Conservation (phyloP, 805 yeast genomes). For the Sugiyamaella americana region DNA sequence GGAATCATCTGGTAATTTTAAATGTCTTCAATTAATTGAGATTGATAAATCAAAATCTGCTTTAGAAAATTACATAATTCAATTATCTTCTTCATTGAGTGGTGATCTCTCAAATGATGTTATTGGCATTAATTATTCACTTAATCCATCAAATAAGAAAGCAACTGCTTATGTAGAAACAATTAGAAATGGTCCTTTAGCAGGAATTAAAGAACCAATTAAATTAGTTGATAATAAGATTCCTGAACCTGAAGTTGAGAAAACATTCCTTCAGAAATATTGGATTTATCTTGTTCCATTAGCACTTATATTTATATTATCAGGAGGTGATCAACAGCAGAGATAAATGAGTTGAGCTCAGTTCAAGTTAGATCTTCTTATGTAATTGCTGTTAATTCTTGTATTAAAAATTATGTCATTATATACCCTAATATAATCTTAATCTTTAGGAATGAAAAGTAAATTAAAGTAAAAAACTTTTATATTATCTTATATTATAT, state of each 20-base stretch:
- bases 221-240: slow-evolving; percentile 25
- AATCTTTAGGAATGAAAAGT: no score
- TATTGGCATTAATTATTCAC: slow-evolving; percentile 5
- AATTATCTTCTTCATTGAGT: neutral
- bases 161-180: neutral
- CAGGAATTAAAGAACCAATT: slow-evolving; percentile 20
- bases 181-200: slow-evolving; percentile 17
- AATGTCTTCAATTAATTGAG: slow-evolving; percentile 12
- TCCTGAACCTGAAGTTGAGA: slow-evolving; percentile 19
- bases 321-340: slow-evolving; percentile 16
- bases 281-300: slow-evolving; percentile 28
- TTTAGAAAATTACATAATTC: neutral
- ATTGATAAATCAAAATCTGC: slow-evolving; percentile 1
- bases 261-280: slow-evolving; percentile 27
- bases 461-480: no score
- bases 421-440: no score
- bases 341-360: no score
- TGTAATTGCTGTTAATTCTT: no score
- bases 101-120: neutral
- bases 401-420: no score
- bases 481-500: no score
- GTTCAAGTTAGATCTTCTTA: no score
- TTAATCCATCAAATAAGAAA: neutral
- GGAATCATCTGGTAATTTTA: slow-evolving; percentile 9
- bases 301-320: slow-evolving; percentile 20